A percentile compares a stretch with the other conserved stretches of the same genome.
phyloP scores from a whole-genome alignment of 371 early-diverging fungal genomes.

The Circinella minor region DNA sequence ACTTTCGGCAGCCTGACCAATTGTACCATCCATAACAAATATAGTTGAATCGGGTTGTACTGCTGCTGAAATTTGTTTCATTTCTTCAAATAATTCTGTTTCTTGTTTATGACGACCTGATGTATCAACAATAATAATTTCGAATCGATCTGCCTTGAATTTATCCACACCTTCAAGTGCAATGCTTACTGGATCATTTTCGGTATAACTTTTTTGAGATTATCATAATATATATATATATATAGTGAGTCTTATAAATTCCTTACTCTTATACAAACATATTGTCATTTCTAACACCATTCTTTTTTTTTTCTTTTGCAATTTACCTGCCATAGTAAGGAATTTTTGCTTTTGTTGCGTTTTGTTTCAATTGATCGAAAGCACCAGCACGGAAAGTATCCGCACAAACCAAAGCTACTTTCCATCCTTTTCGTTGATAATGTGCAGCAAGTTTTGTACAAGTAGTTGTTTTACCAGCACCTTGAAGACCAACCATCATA shows the following conservation, averaged over 20 bases:
- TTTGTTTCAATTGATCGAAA: slow-evolving; percentile 99
- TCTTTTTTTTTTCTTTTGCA: not conserved
- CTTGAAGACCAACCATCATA: slow-evolving; percentile 99
- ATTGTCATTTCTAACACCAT: too few species aligned
- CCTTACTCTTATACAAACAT: too few species aligned
- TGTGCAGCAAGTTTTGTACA: slow-evolving; percentile 98
- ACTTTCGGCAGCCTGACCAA: slow-evolving; percentile 98
- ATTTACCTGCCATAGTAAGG: slow-evolving; percentile 91
- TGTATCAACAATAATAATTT: slow-evolving; percentile 99
- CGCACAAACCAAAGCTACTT: slow-evolving; percentile 97
- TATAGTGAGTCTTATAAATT: too few species aligned
- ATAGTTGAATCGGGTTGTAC: slow-evolving; percentile 93
- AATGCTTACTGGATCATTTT: slow-evolving; percentile 96
- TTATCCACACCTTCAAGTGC: slow-evolving; percentile 96
- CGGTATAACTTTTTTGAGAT: slow-evolving; percentile 70
- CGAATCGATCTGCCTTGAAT: slow-evolving; percentile 96
- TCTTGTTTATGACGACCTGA: slow-evolving; percentile 99
- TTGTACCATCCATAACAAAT: slow-evolving; percentile 99
- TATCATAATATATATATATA: too few species aligned
- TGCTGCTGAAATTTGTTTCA: slow-evolving; percentile 93
- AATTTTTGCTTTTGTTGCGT: slow-evolving; percentile 98
- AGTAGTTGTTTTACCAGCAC: slow-evolving; percentile 99
- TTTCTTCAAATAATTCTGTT: slow-evolving; percentile 97
- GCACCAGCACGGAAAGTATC: slow-evolving; percentile 99
- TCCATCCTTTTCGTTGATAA: slow-evolving; percentile 98